Conservation (phyloP, 1,284 basidiomycete genomes). For the Moniliophthora roreri region DNA sequence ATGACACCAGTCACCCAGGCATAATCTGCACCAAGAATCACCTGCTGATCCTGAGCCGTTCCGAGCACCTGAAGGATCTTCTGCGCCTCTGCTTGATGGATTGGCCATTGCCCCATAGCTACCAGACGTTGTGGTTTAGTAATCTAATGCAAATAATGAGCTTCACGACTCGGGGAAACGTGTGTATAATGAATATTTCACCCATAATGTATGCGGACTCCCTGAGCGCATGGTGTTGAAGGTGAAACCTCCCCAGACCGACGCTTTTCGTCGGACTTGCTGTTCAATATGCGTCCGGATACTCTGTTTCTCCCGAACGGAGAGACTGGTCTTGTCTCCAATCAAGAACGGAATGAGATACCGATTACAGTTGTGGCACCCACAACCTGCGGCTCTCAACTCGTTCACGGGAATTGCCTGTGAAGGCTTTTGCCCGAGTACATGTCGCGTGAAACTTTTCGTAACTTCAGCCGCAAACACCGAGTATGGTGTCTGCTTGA, state of each 20-base stretch:
- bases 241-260: constrained; percentile 1
- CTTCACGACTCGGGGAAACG: too few species aligned
- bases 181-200: neutral
- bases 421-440: neutral
- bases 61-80: constrained; percentile 1
- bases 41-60: neutral
- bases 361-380: neutral
- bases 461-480: constrained; percentile 2
- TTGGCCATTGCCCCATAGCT: neutral
- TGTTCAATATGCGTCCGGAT: constrained; percentile 6
- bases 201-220: constrained; percentile 8
- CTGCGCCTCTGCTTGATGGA: neutral
- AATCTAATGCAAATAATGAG: constrained; percentile 2
- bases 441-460: constrained; percentile 1
- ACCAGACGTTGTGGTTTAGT: constrained; percentile 1
- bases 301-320: neutral
- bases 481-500: neutral
- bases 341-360: constrained; percentile 3
- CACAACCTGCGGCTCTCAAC: constrained; percentile 3
- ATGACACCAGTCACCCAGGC: constrained; percentile 2
- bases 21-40: constrained; percentile 5
- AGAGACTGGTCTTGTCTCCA: neutral
- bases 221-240: constrained; percentile 1
- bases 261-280: neutral
- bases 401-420: neutral